Base-by-base conservation (phyloP, 2,329 filamentous ascomycete genomes). In the Cordyceps tenuipes region DNA sequence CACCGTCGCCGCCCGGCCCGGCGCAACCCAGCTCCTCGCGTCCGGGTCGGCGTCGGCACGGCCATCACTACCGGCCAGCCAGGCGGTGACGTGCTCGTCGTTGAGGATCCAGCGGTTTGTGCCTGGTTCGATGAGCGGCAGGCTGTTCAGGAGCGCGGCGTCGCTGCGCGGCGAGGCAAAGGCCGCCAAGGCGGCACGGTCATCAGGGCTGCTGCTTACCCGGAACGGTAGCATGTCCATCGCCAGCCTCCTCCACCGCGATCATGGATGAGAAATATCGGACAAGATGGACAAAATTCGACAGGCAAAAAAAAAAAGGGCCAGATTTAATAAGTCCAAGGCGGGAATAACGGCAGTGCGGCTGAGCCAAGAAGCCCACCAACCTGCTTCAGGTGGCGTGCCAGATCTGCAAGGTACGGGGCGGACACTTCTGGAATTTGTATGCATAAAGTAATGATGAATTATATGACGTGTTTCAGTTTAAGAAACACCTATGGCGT, bases 31-130 rank as follows among this genome's bases (percentile, higher is more conserved):
- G 48, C 47, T 36, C 17, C 21, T 23, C 17, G 48, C 34, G 23
- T 51, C 56, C 36, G 9, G 3, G 12, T 36, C 56, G 47, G 9
- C 5, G 12, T 36, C 34, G 34, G 34, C 8, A 36, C 9, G 47
- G 36, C 34, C 29, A 5, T 29, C 56, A 48, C 47, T 47, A 36
- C 41, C 55, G 23, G 56, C 56, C 5, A 51, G 56, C 56, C 56
- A 58, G 17, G 56, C 56, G 10, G n/a, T n/a, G 5, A 58, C 47
- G 17, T 51, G 56, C 56, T 58, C 56, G 36, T 58, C 56, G 17
- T 51, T 47, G 3, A 31, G 34, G 17, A 58, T 51, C 56, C 56
- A 58, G 9, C 19, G 34, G 17, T 59, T 53, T 19, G 43, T 53
- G 41, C 57, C 50, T 29, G 49, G 57, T 31, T 53, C 50, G 17